Conservation (phyloP, 2,329 filamentous ascomycete species). For the Aspergillus chevalieri region DNA sequence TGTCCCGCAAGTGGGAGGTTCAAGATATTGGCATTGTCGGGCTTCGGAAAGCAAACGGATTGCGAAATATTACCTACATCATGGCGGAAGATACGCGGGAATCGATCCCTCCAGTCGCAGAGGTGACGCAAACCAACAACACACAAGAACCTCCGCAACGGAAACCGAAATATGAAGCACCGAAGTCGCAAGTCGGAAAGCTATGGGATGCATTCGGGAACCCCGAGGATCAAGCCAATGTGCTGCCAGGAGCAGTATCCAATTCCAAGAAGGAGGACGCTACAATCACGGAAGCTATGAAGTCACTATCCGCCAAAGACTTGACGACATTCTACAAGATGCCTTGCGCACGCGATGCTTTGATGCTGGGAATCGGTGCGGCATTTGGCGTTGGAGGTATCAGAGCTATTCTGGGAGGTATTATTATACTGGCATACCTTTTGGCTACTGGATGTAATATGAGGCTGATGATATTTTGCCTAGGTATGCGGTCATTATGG, state of each 20-base stretch:
- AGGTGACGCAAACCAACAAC: slow-evolving; percentile 11
- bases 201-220: slow-evolving; percentile 44
- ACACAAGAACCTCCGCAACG: slow-evolving; percentile 14
- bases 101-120: slow-evolving; percentile 8
- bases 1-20: not conserved
- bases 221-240: slow-evolving; percentile 47
- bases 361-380: slow-evolving; percentile 74
- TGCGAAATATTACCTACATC: slow-evolving; percentile 6
- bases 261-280: slow-evolving; percentile 42
- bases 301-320: slow-evolving; percentile 49
- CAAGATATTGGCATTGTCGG: not conserved
- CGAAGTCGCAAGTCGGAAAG: slow-evolving; percentile 43
- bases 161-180: slow-evolving; percentile 37
- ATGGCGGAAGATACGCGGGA: slow-evolving; percentile 39
- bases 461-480: slow-evolving; percentile 6
- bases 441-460: not conserved
- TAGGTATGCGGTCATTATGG: slow-evolving; percentile 51
- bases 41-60: not conserved
- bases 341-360: slow-evolving; percentile 76
- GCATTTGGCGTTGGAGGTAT: slow-evolving; percentile 71
- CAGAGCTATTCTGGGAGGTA: slow-evolving; percentile 70
- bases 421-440: not conserved
- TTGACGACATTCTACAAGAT: slow-evolving; percentile 60
- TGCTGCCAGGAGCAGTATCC: slow-evolving; percentile 47
- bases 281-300: slow-evolving; percentile 36